Conservation (phyloP, 2,329 filamentous ascomycete species). For the Fusarium pseudograminearum region DNA sequence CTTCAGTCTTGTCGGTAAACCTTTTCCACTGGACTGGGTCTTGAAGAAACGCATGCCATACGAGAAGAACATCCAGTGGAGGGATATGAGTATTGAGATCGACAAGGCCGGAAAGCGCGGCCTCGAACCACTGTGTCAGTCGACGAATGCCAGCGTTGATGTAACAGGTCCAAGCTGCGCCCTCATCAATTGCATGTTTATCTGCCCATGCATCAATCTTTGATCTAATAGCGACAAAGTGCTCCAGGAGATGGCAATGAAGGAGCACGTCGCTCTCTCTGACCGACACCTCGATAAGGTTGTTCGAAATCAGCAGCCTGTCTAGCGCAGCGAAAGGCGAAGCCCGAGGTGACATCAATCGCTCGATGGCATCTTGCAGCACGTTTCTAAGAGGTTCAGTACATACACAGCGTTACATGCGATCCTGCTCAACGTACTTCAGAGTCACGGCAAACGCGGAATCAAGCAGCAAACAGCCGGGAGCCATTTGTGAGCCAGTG, state of each 20-base stretch:
- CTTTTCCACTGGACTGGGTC: constrained; percentile 1
- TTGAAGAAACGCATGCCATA: constrained; percentile 33
- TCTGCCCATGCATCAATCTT: constrained; percentile 24
- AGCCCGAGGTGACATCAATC: not conserved
- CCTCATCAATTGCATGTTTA: not conserved
- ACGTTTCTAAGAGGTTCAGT: not conserved
- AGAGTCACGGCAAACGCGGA: not conserved
- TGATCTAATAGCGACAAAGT: constrained; percentile 18
- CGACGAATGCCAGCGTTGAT: constrained; percentile 32
- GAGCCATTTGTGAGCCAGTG: not conserved
- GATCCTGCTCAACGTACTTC: not conserved
- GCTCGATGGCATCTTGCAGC: constrained; percentile 6
- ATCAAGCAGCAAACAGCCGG: not conserved
- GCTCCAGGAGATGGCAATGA: constrained; percentile 31
- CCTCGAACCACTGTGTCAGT: constrained; percentile 24
- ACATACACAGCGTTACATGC: too few species aligned
- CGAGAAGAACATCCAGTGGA: constrained; percentile 29
- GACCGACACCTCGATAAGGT: constrained; percentile 7
- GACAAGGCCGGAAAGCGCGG: not conserved
- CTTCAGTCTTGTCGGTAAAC: not conserved
- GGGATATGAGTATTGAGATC: constrained; percentile 12
- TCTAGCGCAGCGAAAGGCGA: not conserved
- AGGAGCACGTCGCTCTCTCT: constrained; percentile 8
- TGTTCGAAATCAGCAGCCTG: constrained; percentile 1
- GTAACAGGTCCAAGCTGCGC: constrained; percentile 35